Conservation (phyloP, 2,329 filamentous ascomycete genomes). For the Saccharata proteae region DNA sequence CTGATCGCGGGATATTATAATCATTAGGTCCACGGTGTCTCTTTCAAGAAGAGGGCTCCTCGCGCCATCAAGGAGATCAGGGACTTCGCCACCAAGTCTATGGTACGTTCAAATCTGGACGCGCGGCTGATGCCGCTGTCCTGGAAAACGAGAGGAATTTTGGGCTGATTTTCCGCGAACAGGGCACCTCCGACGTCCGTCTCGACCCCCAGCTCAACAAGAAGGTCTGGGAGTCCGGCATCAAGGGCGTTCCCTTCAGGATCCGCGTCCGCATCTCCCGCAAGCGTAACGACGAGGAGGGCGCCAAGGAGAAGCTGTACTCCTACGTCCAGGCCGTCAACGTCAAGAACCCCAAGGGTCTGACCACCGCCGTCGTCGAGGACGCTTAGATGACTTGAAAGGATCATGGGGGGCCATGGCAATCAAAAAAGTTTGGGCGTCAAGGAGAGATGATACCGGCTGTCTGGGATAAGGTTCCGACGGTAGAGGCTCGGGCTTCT, state of each 20-base stretch:
- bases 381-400: constrained; percentile 41
- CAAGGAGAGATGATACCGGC: too few species aligned
- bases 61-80: constrained; percentile 99
- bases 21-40: constrained; percentile 78
- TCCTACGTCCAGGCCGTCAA: constrained; percentile 99
- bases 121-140: not conserved
- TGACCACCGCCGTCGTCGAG: constrained; percentile 79
- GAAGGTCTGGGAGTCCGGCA: constrained; percentile 99
- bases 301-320: constrained; percentile 99
- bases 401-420: too few species aligned
- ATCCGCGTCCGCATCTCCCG: constrained; percentile 96
- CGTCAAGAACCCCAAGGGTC: constrained; percentile 98
- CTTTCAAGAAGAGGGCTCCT: constrained; percentile 99
- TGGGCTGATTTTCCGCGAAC: constrained; percentile 15
- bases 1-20: constrained; percentile 41
- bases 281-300: constrained; percentile 99
- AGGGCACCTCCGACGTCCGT: constrained; percentile 96
- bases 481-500: too few species aligned
- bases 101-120: constrained; percentile 54
- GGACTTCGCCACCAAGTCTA: constrained; percentile 80
- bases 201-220: constrained; percentile 99
- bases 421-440: too few species aligned
- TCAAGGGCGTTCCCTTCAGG: constrained; percentile 98
- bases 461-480: too few species aligned
- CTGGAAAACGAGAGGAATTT: too few species aligned